Evolutionary conservation across 2,329 filamentous ascomycete species (phyloP).

Genomic region (Hawksworthiomyces lignivorus): DNA sequence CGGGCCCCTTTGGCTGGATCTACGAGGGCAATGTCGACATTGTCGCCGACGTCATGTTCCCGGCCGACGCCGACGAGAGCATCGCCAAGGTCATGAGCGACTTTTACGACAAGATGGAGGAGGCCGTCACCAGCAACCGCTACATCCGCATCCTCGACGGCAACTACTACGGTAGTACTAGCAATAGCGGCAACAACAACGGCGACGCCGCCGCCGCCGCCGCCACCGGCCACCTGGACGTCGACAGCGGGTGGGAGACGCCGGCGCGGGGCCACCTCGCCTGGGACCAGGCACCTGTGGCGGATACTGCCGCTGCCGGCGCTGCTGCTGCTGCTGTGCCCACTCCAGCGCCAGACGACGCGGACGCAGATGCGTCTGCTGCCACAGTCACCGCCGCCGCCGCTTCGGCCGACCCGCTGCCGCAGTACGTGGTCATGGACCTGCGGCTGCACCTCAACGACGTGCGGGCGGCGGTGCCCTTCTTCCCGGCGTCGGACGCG

Average conservation of each 20-base stretch:
- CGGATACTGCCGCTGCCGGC: not conserved
- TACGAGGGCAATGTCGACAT: slow-evolving; percentile 96
- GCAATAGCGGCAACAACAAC: not conserved
- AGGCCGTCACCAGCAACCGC: slow-evolving; percentile 74
- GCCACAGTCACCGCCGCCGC: not conserved
- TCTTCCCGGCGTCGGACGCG: slow-evolving; percentile 50
- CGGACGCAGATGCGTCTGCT: not conserved
- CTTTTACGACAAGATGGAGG: slow-evolving; percentile 93
- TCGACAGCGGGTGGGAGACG: not conserved
- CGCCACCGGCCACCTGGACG: not conserved
- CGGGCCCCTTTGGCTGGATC: slow-evolving; percentile 96
- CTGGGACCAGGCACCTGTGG: not conserved
- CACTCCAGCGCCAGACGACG: not conserved
- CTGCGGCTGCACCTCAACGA: slow-evolving; percentile 92
- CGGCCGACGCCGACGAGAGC: slow-evolving; percentile 77
- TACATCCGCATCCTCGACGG: slow-evolving; percentile 53
- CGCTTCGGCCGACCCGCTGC: slow-evolving; percentile 43
- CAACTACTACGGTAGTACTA: slow-evolving; percentile 15
- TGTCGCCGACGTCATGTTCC: slow-evolving; percentile 90
- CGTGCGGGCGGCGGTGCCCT: slow-evolving; percentile 82
- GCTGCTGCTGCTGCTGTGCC: not conserved
- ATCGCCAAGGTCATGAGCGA: slow-evolving; percentile 94
- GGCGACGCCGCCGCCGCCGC: not conserved
- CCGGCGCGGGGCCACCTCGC: not conserved
- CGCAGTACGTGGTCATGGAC: slow-evolving; percentile 85